Conservation (phyloP, 2,329 filamentous ascomycete genomes). For the Lachnellula subtilissima region DNA sequence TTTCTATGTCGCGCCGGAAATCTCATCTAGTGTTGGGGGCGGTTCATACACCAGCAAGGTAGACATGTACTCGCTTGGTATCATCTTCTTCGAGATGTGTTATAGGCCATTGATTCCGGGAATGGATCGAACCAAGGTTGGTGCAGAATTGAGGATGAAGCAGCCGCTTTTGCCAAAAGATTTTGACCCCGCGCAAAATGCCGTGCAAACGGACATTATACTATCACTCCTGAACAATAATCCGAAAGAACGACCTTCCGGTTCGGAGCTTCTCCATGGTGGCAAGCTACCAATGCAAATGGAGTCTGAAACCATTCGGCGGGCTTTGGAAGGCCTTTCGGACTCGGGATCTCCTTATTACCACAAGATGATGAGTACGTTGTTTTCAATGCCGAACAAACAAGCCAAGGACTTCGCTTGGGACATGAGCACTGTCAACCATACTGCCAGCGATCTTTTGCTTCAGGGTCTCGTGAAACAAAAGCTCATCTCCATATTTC, state of each 20-base stretch:
- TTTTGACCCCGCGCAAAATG: slow-evolving; percentile 66
- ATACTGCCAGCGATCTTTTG: slow-evolving; percentile 55
- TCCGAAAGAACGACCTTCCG: slow-evolving; percentile 77
- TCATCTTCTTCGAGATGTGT: slow-evolving; percentile 99
- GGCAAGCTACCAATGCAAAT: slow-evolving; percentile 86
- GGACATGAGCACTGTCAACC: slow-evolving; percentile 61
- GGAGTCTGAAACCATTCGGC: slow-evolving; percentile 84
- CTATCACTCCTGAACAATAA: slow-evolving; percentile 75
- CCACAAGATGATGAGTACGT: slow-evolving; percentile 77
- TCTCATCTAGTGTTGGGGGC: slow-evolving; percentile 68
- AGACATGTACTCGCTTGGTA: slow-evolving; percentile 95
- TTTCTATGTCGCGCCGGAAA: slow-evolving; percentile 89
- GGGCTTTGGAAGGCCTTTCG: slow-evolving; percentile 73
- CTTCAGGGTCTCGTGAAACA: slow-evolving; percentile 71
- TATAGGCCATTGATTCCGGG: slow-evolving; percentile 54
- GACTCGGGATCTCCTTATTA: slow-evolving; percentile 85
- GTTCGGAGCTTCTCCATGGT: slow-evolving; percentile 74
- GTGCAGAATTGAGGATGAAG: slow-evolving; percentile 64
- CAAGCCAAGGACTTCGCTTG: slow-evolving; percentile 77
- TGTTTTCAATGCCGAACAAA: slow-evolving; percentile 69
- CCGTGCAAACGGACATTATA: slow-evolving; percentile 70
- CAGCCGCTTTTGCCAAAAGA: slow-evolving; percentile 66
- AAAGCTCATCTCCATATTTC: slow-evolving; percentile 72
- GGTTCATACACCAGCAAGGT: slow-evolving; percentile 89
- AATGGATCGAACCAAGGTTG: slow-evolving; percentile 59